Evolutionary conservation across 1,139 yeast genomes (phyloP).

Genomic region (Zygoascus hellenicus): DNA sequence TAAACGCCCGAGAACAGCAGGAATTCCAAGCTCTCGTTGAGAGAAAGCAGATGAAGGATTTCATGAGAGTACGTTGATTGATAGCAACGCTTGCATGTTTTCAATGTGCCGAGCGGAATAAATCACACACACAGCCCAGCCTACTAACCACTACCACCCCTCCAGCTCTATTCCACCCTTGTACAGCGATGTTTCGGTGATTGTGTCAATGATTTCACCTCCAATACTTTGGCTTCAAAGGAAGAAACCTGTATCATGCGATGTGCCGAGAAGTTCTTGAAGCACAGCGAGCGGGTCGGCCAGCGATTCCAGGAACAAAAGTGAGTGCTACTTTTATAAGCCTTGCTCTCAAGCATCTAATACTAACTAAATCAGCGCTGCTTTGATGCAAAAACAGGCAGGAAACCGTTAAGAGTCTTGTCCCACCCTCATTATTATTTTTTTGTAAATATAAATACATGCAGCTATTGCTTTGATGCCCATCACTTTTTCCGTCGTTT

Average conservation of each 20-base stretch:
- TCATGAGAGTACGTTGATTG: slow-evolving; percentile 65
- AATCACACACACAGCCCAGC: background rate
- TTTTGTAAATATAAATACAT: slow-evolving; percentile 7
- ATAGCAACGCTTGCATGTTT: background rate
- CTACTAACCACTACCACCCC: slow-evolving; percentile 4
- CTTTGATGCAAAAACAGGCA: slow-evolving; percentile 24
- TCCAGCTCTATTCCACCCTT: slow-evolving; percentile 69
- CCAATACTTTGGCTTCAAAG: slow-evolving; percentile 75
- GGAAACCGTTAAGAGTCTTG: slow-evolving; percentile 8
- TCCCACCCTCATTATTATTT: slow-evolving; percentile 7
- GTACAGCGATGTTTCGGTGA: slow-evolving; percentile 96
- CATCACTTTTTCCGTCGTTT: slow-evolving; percentile 16
- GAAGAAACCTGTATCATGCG: slow-evolving; percentile 81
- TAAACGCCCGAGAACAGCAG: slow-evolving; percentile 86
- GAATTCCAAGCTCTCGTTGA: slow-evolving; percentile 93
- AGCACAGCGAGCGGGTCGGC: slow-evolving; percentile 97
- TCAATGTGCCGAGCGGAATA: background rate
- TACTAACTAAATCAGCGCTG: slow-evolving; percentile 21
- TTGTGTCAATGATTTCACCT: slow-evolving; percentile 97
- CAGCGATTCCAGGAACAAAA: slow-evolving; percentile 98
- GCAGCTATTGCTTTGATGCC: background rate
- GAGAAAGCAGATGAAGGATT: slow-evolving; percentile 97
- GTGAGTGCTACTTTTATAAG: slow-evolving; percentile 13
- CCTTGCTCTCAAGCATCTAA: background rate
- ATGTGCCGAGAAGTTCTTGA: slow-evolving; percentile 96